Conservation (phyloP, 192 early-diverging fungal genomes). For the Coemansia sp. region DNA sequence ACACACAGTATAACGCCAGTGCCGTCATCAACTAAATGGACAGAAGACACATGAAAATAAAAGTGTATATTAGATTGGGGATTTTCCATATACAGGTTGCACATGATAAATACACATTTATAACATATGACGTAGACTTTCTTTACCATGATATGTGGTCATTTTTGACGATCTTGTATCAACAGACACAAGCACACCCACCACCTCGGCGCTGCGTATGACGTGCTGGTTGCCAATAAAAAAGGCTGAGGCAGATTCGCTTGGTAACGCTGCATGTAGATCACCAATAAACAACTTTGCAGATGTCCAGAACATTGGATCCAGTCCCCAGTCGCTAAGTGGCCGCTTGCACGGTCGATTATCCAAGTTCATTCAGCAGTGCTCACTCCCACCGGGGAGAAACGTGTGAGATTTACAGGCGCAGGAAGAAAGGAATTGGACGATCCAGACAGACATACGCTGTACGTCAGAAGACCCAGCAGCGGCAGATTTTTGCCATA, state of each 20-base stretch:
- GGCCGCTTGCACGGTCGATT: conserved; percentile 19
- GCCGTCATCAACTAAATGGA: conserved; percentile 46
- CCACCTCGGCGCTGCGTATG: conserved; percentile 36
- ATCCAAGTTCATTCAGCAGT: conserved; percentile 18
- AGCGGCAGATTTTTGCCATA: neutral
- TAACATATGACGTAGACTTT: neutral
- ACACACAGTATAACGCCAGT: conserved; percentile 45
- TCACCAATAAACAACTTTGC: conserved; percentile 52
- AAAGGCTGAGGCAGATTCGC: conserved; percentile 25
- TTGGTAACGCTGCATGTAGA: conserved; percentile 21
- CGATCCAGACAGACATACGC: neutral
- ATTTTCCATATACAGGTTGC: neutral
- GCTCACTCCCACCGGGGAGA: neutral
- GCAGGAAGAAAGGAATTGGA: neutral
- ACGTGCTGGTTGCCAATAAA: conserved; percentile 39
- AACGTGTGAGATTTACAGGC: conserved; percentile 1
- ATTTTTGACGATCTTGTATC: conserved; percentile 25
- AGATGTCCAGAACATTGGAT: conserved; percentile 47
- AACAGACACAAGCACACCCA: conserved; percentile 43
- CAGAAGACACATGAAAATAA: neutral
- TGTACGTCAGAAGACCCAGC: neutral
- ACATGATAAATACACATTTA: neutral
- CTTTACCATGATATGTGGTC: conserved; percentile 29
- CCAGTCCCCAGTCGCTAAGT: conserved; percentile 37
- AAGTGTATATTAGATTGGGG: neutral